Percentiles rank a stretch among this genome's conserved stretches.
Evolutionary conservation across 2,329 filamentous ascomycete genomes (phyloP).

Genomic region (Ophiostoma pallidulum): DNA sequence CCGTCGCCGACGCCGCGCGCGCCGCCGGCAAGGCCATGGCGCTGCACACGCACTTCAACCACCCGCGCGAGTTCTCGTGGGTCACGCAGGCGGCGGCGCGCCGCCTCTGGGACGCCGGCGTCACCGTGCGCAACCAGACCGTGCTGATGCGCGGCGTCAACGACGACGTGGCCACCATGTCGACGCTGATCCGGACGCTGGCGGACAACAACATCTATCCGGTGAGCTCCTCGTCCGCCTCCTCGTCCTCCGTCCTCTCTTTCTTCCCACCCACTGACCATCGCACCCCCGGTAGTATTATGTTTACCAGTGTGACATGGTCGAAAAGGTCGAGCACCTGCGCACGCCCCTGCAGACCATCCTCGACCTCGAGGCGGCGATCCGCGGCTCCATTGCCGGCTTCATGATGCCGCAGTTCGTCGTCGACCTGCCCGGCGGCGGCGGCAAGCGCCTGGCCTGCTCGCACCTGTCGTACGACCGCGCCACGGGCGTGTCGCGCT

Average conservation of each 20-base stretch:
- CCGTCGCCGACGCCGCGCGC: slow-evolving; percentile 40
- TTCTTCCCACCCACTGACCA: too few relatives aligned
- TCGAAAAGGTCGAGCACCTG: slow-evolving; percentile 50
- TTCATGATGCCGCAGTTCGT: slow-evolving; percentile 55
- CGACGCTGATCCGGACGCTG: slow-evolving; percentile 41
- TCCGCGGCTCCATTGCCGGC: slow-evolving; percentile 52
- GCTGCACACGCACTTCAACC: slow-evolving; percentile 57
- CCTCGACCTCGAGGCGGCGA: slow-evolving; percentile 45
- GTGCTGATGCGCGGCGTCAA: slow-evolving; percentile 52
- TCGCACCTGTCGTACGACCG: slow-evolving; percentile 45
- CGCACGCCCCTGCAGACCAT: slow-evolving; percentile 52
- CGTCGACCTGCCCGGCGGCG: slow-evolving; percentile 53
- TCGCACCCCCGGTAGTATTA: too few relatives aligned
- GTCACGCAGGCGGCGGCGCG: slow-evolving; percentile 42
- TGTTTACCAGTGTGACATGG: slow-evolving; percentile 57
- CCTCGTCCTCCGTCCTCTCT: too few relatives aligned
- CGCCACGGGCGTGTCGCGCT: slow-evolving; percentile 43
- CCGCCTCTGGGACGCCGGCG: slow-evolving; percentile 38
- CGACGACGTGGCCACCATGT: slow-evolving; percentile 44
- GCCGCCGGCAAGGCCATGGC: slow-evolving; percentile 49
- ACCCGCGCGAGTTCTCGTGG: slow-evolving; percentile 54
- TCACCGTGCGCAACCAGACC: slow-evolving; percentile 51
- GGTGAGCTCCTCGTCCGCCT: too few relatives aligned
- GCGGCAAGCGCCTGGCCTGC: slow-evolving; percentile 51
- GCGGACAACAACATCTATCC: slow-evolving; percentile 49